phyloP scores from a whole-genome alignment of 106 monocot genomes.

The Acanthochlamys bracteata region DNA sequence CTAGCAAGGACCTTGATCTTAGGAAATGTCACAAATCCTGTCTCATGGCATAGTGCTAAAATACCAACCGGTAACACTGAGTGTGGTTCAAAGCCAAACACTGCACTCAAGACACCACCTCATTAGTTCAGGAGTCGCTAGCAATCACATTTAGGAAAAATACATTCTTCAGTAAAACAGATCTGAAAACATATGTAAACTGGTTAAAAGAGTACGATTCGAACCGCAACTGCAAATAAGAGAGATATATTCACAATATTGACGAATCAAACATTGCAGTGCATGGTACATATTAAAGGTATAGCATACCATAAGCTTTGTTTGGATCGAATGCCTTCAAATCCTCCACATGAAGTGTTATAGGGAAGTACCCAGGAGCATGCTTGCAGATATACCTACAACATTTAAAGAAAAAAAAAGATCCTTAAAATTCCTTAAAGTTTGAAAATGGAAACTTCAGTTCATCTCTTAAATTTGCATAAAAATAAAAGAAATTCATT shows the following conservation, averaged over 20 bases:
- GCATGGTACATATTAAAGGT: too few relatives aligned
- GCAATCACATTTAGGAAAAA: too few relatives aligned
- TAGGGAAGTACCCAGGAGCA: slow-evolving; percentile 34
- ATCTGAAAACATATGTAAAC: too few relatives aligned
- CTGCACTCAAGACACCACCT: slow-evolving; percentile 20
- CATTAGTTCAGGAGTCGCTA: too few relatives aligned
- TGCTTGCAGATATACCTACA: background rate
- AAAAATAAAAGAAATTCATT: too few relatives aligned
- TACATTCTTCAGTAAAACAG: too few relatives aligned
- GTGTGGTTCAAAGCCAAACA: slow-evolving; percentile 94
- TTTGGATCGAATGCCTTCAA: slow-evolving; percentile 56
- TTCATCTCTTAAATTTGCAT: too few relatives aligned
- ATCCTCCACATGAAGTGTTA: slow-evolving; percentile 81
- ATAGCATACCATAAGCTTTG: slow-evolving; percentile 56
- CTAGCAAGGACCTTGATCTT: slow-evolving; percentile 90
- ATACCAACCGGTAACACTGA: slow-evolving; percentile 79
- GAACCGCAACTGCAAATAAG: too few relatives aligned
- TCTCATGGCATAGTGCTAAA: slow-evolving; percentile 33
- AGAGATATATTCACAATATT: too few relatives aligned
- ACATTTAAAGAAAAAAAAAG: background rate
- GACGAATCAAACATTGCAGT: background rate
- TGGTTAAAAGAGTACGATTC: too few relatives aligned
- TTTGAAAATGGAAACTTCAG: too few relatives aligned
- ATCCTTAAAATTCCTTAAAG: background rate
- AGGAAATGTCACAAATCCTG: slow-evolving; percentile 76